Percentiles rank a stretch among this genome's conserved stretches.
These are phyloP conservation scores for Paspalum notatum DNA, from an alignment of 176 grass and related monocot genomes.

Conservation along the genomic window DNA sequence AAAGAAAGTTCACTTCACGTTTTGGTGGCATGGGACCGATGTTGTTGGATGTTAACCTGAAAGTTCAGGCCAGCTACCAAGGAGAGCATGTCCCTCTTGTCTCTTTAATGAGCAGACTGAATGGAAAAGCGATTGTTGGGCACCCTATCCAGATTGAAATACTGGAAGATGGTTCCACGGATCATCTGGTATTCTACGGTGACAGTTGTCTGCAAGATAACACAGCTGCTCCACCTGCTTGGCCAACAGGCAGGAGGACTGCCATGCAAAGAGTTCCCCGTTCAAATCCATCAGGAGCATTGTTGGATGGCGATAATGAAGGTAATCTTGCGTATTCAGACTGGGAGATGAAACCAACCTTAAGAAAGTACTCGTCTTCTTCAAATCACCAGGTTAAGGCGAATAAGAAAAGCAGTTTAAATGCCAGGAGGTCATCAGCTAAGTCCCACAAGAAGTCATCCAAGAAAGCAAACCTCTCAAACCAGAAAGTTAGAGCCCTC, in stretches of 20 bases:
- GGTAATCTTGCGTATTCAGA: constrained; percentile 45
- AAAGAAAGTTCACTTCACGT: constrained; percentile 44
- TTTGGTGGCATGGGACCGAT: constrained; percentile 51
- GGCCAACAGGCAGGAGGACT: constrained; percentile 89
- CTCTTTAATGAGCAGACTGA: constrained; percentile 95
- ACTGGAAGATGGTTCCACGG: constrained; percentile 76
- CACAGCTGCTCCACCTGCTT: constrained; percentile 64
- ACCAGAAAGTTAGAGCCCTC: constrained; percentile 73
- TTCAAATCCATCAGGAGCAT: constrained; percentile 59
- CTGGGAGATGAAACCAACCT: constrained; percentile 56
- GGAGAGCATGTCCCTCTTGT: constrained; percentile 98
- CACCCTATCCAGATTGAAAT: constrained; percentile 98
- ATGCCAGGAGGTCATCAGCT: constrained; percentile 31
- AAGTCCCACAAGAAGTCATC: constrained; percentile 79
- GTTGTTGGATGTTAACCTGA: constrained; percentile 84
- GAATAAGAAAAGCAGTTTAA: constrained; percentile 53
- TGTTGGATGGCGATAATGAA: constrained; percentile 61
- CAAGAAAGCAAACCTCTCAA: constrained; percentile 63
- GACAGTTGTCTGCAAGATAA: constrained; percentile 56
- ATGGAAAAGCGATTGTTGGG: constrained; percentile 98
- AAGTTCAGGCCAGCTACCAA: constrained; percentile 93
- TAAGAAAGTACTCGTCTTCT: constrained; percentile 49
- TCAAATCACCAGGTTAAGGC: constrained; percentile 46
- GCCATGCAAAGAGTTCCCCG: constrained; percentile 91
- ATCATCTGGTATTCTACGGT: constrained; percentile 54